Base-by-base conservation (phyloP, 2,329 filamentous ascomycete species). In the Erysiphe pisi region DNA sequence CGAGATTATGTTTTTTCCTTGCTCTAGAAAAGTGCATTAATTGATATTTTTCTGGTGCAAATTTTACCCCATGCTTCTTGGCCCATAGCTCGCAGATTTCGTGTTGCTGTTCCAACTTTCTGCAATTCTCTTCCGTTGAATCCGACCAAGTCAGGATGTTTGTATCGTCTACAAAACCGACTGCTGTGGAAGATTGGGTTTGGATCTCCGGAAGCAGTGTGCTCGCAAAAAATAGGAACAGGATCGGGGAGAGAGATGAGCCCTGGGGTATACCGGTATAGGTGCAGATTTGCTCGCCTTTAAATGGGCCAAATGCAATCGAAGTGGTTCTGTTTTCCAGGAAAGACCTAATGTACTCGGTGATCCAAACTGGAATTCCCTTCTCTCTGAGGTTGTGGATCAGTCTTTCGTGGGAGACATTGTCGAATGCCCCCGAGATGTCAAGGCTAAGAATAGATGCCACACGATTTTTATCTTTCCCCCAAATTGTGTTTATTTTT, bases 371-470 rank as follows among this genome's bases (percentile, higher is more conserved):
- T 68, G 61, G 28, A 16, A 68, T 68, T 68, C 61, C 28, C 6
- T 68, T 68, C 52, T 20, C 18, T 36, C 75, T 75, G 4, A 79
- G 56, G 56, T 78, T 79, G 61, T 79, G 76, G 68, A 79, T 45
- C 2, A 36, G 6, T 36, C 31, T 36, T 36, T 36, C 31, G 31
- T 36, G 31, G 31, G 31, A 36, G 1, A 36, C 52, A 58, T 58
- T 58, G 7, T 58, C 52, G 52, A 58, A 7, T 78, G 75, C 36
- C 77, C 28, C 14, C 6, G 31, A 36, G 31, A 36, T 36, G 31
- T 36, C 31, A 36, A 36, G 31, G 31, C 31, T 36, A 36, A 36
- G 31, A 36, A 36, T 36, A 6, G 31, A 36, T 36, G 31, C 31
- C 31, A 36, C 31, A 6, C 31, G 31, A 2, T 36, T 36, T 36